Percentiles rank a stretch among this genome's conserved stretches.
phyloP scores from a whole-genome alignment of 2,329 filamentous ascomycete species.

The Aureobasidium sp. region DNA sequence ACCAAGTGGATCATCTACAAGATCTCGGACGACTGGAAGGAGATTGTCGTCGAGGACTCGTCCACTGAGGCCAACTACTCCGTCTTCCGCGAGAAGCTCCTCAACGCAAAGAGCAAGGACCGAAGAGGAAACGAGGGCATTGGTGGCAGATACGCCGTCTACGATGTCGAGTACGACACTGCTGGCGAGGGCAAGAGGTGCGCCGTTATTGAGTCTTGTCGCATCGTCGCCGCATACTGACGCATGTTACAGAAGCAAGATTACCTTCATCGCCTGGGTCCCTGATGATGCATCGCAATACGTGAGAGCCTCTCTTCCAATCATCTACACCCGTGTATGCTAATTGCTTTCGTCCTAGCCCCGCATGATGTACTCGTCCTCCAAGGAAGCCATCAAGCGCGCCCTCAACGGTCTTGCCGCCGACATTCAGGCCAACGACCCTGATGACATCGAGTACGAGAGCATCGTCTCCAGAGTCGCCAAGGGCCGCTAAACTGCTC shows the following conservation, averaged over 20 bases:
- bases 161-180: conserved; percentile 73
- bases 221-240: background rate
- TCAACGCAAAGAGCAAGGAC: conserved; percentile 65
- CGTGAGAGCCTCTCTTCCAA: conserved; percentile 43
- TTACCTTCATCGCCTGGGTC: conserved; percentile 72
- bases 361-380: conserved; percentile 87
- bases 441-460: conserved; percentile 73
- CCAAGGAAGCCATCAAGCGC: conserved; percentile 79
- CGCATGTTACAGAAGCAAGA: conserved; percentile 52
- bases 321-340: background rate
- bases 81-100: conserved; percentile 66
- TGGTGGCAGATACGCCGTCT: conserved; percentile 75
- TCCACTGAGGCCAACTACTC: conserved; percentile 62
- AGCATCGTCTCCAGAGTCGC: conserved; percentile 51
- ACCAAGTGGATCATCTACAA: conserved; percentile 81
- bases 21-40: conserved; percentile 73
- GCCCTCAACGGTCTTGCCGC: conserved; percentile 65
- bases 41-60: conserved; percentile 73
- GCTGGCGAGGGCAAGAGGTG: conserved; percentile 62
- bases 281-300: conserved; percentile 73
- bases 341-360: conserved; percentile 32
- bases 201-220: background rate
- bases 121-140: conserved; percentile 50
- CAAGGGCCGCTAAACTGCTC: conserved; percentile 36
- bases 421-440: conserved; percentile 79